phyloP scores from a whole-genome alignment of 1,284 basidiomycete genomes.

The Malassezia vespertilionis region DNA sequence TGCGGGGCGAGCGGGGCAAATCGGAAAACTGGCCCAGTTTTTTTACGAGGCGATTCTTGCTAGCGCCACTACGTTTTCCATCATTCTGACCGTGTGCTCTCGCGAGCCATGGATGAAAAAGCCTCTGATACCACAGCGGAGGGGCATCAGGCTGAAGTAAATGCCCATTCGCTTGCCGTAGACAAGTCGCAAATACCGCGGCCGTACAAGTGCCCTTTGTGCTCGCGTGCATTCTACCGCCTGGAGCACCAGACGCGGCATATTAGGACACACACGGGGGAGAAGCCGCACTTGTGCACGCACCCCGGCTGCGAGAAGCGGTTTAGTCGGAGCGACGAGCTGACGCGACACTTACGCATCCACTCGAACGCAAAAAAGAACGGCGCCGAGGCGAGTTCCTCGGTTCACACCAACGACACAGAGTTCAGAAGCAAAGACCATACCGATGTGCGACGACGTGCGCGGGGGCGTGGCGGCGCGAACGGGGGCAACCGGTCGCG shows the following conservation, averaged over 20 bases:
- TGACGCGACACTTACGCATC: conserved; percentile 88
- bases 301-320: conserved; percentile 94
- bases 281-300: conserved; percentile 88
- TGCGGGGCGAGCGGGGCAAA: too few species aligned
- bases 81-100: background rate
- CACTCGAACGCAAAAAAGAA: conserved; percentile 55
- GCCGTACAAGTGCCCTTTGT: conserved; percentile 46
- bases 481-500: background rate
- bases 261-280: conserved; percentile 93
- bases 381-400: conserved; percentile 9
- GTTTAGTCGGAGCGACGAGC: conserved; percentile 91
- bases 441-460: conserved; percentile 4
- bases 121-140: background rate
- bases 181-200: conserved; percentile 46
- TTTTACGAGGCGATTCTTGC: too few species aligned
- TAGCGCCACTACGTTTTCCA: too few species aligned
- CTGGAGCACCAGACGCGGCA: conserved; percentile 68
- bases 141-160: background rate
- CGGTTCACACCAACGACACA: conserved; percentile 10
- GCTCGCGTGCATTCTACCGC: conserved; percentile 44
- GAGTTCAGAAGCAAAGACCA: conserved; percentile 14
- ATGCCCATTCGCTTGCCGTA: conserved; percentile 15
- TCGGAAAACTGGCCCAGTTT: too few species aligned
- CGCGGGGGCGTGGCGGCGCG: conserved; percentile 12
- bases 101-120: background rate